These are phyloP conservation scores for Nemania sp. DNA, from an alignment of 2,329 filamentous ascomycete species.

Conservation along the genomic window DNA sequence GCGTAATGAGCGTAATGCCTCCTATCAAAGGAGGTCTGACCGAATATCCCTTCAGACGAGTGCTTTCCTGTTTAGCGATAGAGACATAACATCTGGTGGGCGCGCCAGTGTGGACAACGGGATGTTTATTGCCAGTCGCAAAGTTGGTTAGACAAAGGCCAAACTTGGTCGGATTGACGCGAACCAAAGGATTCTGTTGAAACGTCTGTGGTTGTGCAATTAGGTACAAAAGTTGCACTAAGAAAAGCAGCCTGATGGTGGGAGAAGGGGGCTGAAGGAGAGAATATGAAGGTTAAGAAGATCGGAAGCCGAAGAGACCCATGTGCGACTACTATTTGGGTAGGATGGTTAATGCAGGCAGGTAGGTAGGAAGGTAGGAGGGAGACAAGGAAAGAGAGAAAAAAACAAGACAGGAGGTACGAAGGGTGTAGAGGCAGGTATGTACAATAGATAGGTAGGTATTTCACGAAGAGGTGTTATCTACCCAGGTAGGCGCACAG, in stretches of 20 bases:
- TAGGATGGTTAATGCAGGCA: too few species aligned
- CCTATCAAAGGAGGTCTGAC: constrained; percentile 54
- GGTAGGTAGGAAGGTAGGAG: constrained; percentile 1
- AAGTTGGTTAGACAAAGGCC: constrained; percentile 29
- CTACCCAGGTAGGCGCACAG: constrained; percentile 2
- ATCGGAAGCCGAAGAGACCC: neutral
- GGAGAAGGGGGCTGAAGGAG: neutral
- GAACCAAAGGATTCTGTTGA: constrained; percentile 15
- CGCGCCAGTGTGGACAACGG: neutral
- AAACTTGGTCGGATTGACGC: neutral
- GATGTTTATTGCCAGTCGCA: constrained; percentile 11
- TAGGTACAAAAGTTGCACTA: neutral
- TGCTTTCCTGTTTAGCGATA: constrained; percentile 9
- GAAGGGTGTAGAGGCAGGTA: neutral
- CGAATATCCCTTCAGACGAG: constrained; percentile 15
- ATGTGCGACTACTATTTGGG: neutral
- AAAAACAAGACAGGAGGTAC: neutral
- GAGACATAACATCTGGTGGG: constrained; percentile 18
- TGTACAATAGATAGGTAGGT: neutral
- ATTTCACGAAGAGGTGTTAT: constrained; percentile 17
- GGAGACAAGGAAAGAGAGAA: neutral
- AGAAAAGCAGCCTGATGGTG: constrained; percentile 6
- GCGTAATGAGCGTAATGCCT: constrained; percentile 51
- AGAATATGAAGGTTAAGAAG: neutral
- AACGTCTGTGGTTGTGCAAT: constrained; percentile 13